Evolutionary conservation across 257 asterid genomes (phyloP), one percentile per base, ranked within the genome.

Genomic region (Nicotiana obtusifolia): DNA sequence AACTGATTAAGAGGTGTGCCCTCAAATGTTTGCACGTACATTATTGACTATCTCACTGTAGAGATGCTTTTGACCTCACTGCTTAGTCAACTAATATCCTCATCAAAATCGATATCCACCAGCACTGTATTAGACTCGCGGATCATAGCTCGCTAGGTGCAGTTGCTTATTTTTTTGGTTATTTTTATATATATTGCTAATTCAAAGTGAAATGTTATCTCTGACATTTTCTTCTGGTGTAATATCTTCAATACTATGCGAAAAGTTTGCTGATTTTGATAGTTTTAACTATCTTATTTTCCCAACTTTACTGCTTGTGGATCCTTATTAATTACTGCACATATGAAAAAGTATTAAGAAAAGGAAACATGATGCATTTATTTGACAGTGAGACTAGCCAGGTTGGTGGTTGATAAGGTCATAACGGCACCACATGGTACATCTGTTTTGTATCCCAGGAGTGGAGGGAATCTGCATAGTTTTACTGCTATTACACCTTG

Each of bases 401-500:
- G 92, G 89, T 78, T 95, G 91, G 89, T 89, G 1, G 90, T 84
- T 30, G 99, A 95, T 82, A 87, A 91, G 88, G 97, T 95, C 68
- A 85, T 91, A 84, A 88, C 95, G 0, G 98, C 98, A 76, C 97
- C 97, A 19, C 89, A 93, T 62, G 83, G 84, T 66, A 82, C 97
- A 79, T 91, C 97, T 26, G 82, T 90, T 76, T 83, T 95, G 82
- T 91, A 90, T 78, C 99, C 99, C 41, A 92, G 84, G 76, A 92
- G 86, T 19, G 99, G 99, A 86, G 99, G 98, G 68, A 95, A 95
- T 84, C 87, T 95, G 86, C 99, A 95, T 82, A 88, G 92, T 83
- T 95, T 95, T 84, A 95, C 98, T 28, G 99, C 99, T 49, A 4
- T 95, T 59, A 87, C 97, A 84, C 97, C 99, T 66, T 95, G 99